A percentile compares a stretch with the other conserved stretches of the same genome.
phyloP scores from a whole-genome alignment of 2,329 filamentous ascomycete genomes.

The Bipolaris bicolor region DNA sequence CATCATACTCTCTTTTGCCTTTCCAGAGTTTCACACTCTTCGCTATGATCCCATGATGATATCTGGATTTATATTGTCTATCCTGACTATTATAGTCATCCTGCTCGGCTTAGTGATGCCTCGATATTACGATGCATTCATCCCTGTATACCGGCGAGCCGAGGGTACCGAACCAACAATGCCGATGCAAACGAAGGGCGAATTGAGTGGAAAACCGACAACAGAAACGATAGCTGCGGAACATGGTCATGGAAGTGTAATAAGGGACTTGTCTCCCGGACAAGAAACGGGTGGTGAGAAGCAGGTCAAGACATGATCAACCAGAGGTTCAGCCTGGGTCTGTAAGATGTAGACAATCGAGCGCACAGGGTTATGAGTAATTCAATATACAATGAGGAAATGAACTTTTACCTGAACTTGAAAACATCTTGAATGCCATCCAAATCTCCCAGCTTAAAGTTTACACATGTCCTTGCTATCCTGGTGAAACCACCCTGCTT shows the following conservation, averaged over 20 bases:
- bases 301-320: constrained; percentile 8
- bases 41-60: constrained; percentile 47
- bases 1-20: constrained; percentile 46
- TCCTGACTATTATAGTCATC: constrained; percentile 53
- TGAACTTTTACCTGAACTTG: too few species aligned
- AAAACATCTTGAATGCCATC: too few species aligned
- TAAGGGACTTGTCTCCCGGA: constrained; percentile 13
- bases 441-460: too few species aligned
- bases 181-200: constrained; percentile 36
- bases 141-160: constrained; percentile 54
- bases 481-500: too few species aligned
- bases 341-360: too few species aligned
- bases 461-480: too few species aligned
- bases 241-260: constrained; percentile 3
- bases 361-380: too few species aligned
- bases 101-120: constrained; percentile 59
- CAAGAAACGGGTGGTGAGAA: constrained; percentile 9
- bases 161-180: constrained; percentile 53
- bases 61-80: constrained; percentile 40
- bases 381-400: too few species aligned
- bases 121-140: constrained; percentile 60
- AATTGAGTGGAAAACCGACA: constrained; percentile 28
- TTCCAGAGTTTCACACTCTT: constrained; percentile 41
- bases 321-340: too few species aligned
- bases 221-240: constrained; percentile 18